Percentiles rank a stretch among this genome's conserved stretches.
Evolutionary conservation across 805 yeast species (phyloP).

Genomic region (Candida adriatica): DNA sequence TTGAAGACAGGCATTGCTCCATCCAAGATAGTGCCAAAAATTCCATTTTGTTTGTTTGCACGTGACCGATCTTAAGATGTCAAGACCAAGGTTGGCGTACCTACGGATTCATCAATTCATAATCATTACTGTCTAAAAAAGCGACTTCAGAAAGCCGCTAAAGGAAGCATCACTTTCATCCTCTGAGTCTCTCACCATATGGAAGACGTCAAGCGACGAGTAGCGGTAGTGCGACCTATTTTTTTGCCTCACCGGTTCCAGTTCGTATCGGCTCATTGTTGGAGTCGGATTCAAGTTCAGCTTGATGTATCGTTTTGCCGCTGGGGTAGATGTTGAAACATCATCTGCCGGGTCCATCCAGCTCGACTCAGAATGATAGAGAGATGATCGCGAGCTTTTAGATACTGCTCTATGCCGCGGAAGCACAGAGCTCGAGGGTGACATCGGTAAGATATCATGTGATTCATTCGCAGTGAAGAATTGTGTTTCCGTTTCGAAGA

Average conservation of each 20-base stretch:
- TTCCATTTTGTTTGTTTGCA: no score
- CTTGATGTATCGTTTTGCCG: constrained; percentile 19
- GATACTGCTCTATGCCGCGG: constrained; percentile 5
- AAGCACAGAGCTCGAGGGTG: neutral
- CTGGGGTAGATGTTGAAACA: constrained; percentile 16
- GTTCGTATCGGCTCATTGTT: no score
- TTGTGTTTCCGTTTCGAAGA: constrained; percentile 7
- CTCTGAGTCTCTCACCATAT: constrained; percentile 13
- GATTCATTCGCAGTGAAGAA: no score
- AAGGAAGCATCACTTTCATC: constrained; percentile 12
- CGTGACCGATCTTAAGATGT: no score
- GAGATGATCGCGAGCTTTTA: constrained; percentile 17
- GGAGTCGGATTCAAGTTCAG: constrained; percentile 19
- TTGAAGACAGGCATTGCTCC: no score
- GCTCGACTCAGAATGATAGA: constrained; percentile 36
- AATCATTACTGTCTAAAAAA: no score
- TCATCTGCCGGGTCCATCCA: constrained; percentile 44
- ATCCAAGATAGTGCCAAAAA: no score
- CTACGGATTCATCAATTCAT: no score
- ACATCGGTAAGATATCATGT: neutral
- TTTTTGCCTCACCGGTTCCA: neutral
- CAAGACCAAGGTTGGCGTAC: no score
- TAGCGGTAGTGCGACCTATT: constrained; percentile 9
- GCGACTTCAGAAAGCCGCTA: constrained; percentile 16
- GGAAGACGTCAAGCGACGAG: constrained; percentile 21